Base-by-base conservation (phyloP, 208 protist genomes). In the Acanthamoeba comandoni region DNA sequence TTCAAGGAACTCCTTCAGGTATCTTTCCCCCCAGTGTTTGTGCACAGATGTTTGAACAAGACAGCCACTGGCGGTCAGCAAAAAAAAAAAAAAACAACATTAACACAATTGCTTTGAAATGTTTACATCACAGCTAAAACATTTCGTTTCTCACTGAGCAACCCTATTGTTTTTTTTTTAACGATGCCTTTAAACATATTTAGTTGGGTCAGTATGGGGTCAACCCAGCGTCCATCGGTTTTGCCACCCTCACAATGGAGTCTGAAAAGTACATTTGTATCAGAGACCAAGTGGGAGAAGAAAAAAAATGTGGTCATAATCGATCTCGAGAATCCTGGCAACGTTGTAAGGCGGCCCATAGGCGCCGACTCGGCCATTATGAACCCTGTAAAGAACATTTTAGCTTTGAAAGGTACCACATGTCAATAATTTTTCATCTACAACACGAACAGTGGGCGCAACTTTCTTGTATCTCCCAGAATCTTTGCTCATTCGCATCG, bases 191-290 rank as follows among this genome's bases (percentile, higher is more conserved):
- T 19, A 15, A 60, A 60, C 55, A 60, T 19, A 73, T 73, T 17
- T 73, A 89, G 82, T 35, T 89, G 57, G 43, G 22, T 48, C 31
- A 35, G 4, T 71, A 48, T 29, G 98, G 98, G 39, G 97, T 99
- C 57, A 96, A 96, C 60, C 95, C 97, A 2, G 95, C 95, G 55
- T 94, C 95, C 51, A 98, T 99, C 91, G 95, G 95, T 19, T 99
- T 99, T 92, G 97, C 97, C 55, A 99, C 97, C 29, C 96, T 99
- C 64, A 99, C 98, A 8, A 95, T 99, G 91, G 97, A 99, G 92
- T 98, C 97, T 71, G 98, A 99, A 70, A 99, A 99, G 94, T 99
- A 97, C 93, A 97, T 99, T 48, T 99, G 98, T 91, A 96, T 99
- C 57, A 96, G 98, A 55, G 98, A 99, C 90, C 95, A 96, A 69